A percentile compares a stretch with the other conserved stretches of the same genome.
Conservation (phyloP, 208 protist genomes). For the Entamoeba moshkovskii region DNA sequence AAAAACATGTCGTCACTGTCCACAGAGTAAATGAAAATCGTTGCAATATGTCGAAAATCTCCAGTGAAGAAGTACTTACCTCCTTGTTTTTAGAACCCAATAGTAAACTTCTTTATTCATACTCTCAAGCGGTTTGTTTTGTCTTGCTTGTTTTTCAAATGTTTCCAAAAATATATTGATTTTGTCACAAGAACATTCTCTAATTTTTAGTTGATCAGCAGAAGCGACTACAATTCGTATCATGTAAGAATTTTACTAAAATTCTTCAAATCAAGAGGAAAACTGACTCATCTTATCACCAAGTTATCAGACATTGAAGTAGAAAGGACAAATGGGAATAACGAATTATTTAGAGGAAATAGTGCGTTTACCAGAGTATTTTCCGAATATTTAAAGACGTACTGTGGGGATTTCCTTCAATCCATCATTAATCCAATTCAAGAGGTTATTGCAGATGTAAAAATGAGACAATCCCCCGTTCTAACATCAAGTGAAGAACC, state of each 20-base stretch:
- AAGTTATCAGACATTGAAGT: not conserved
- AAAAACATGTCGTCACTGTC: no score
- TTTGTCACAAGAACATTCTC: not conserved
- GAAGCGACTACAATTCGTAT: not conserved
- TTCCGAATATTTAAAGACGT: not conserved
- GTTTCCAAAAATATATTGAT: not conserved
- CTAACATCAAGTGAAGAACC: not conserved
- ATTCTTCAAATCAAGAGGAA: not conserved
- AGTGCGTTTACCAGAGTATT: not conserved
- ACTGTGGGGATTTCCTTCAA: not conserved
- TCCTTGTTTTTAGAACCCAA: not conserved
- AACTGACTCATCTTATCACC: not conserved
- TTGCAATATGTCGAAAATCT: not conserved
- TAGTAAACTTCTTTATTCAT: not conserved
- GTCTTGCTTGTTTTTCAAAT: not conserved
- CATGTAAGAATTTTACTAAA: not conserved
- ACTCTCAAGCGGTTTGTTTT: not conserved
- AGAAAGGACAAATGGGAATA: not conserved
- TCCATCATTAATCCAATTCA: not conserved
- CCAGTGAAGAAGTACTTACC: not conserved
- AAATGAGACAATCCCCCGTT: not conserved
- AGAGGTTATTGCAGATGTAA: not conserved
- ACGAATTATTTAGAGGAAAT: not conserved
- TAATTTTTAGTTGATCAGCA: not conserved
- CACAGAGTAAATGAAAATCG: no score